These are phyloP conservation scores for Pseudogymnoascus sp. DNA, from an alignment of 2,329 filamentous ascomycete genomes.

Conservation along the genomic window DNA sequence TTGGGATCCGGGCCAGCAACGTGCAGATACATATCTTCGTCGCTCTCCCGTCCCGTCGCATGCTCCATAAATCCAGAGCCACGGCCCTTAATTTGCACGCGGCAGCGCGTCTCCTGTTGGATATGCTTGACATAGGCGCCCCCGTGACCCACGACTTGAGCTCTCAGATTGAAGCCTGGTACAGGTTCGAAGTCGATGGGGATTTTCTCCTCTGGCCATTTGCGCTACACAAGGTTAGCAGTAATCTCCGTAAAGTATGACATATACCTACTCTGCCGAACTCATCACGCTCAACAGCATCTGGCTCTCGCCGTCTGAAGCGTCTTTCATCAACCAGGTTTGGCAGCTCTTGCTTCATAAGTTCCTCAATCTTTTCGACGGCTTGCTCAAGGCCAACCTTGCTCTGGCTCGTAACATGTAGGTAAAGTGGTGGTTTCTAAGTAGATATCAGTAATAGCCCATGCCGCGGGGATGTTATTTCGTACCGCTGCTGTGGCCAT, in stretches of 20 bases:
- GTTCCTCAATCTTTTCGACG: constrained; percentile 79
- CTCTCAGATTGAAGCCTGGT: constrained; percentile 89
- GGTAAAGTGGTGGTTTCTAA: constrained; percentile 86
- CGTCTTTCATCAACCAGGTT: constrained; percentile 91
- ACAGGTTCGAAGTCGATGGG: constrained; percentile 85
- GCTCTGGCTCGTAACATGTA: constrained; percentile 88
- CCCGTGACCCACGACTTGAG: constrained; percentile 90
- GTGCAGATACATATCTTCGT: constrained; percentile 94
- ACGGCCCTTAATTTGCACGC: constrained; percentile 95
- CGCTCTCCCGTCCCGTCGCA: constrained; percentile 80
- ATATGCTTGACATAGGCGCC: constrained; percentile 98
- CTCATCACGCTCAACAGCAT: constrained; percentile 81
- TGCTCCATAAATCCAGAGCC: constrained; percentile 92
- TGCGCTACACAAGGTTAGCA: constrained; percentile 54
- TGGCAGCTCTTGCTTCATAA: constrained; percentile 93
- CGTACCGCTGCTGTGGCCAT: constrained; percentile 91
- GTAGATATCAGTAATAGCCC: constrained; percentile 13
- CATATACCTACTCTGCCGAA: constrained; percentile 69
- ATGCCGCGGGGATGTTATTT: constrained; percentile 16
- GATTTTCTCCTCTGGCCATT: constrained; percentile 98
- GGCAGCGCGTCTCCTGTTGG: constrained; percentile 87
- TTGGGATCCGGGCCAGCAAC: constrained; percentile 83
- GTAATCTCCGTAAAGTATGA: neutral
- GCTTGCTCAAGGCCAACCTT: constrained; percentile 90
- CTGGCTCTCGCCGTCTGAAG: constrained; percentile 74